These are phyloP conservation scores for Mycogone perniciosa DNA, from an alignment of 2,329 filamentous ascomycete species.

Conservation along the genomic window DNA sequence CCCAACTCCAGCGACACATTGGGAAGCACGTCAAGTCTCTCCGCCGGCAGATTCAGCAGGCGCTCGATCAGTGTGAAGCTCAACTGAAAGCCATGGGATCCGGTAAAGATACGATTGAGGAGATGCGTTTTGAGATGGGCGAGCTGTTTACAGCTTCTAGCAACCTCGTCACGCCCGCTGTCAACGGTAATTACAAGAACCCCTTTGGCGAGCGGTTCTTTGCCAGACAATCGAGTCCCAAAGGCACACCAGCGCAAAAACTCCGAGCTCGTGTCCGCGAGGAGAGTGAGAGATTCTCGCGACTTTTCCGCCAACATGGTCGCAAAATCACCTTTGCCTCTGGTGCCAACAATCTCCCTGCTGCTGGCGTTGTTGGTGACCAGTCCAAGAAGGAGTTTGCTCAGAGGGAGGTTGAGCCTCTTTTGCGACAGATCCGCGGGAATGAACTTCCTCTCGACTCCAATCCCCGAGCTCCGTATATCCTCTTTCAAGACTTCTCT, in stretches of 20 bases:
- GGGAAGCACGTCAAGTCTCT: conserved; percentile 46
- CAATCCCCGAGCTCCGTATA: conserved; percentile 47
- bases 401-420: conserved; percentile 41
- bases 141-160: conserved; percentile 47
- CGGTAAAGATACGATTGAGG: conserved; percentile 45
- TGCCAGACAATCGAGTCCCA: conserved; percentile 41
- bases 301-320: conserved; percentile 43
- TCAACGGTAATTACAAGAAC: conserved; percentile 51
- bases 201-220: conserved; percentile 47
- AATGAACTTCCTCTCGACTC: conserved; percentile 48
- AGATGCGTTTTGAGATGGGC: conserved; percentile 48
- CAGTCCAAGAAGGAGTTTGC: conserved; percentile 43
- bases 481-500: conserved; percentile 48
- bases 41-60: conserved; percentile 44
- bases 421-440: conserved; percentile 44
- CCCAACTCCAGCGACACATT: conserved; percentile 46
- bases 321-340: conserved; percentile 41
- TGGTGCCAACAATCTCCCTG: conserved; percentile 21
- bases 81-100: conserved; percentile 45
- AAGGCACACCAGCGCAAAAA: conserved; percentile 46
- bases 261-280: conserved; percentile 45
- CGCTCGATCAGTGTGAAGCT: conserved; percentile 41
- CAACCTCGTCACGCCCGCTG: conserved; percentile 47
- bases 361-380: conserved; percentile 27
- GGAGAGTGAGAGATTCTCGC: conserved; percentile 45